Conservation (phyloP, 2,329 filamentous ascomycete genomes). For the Rachicladosporium sp. region DNA sequence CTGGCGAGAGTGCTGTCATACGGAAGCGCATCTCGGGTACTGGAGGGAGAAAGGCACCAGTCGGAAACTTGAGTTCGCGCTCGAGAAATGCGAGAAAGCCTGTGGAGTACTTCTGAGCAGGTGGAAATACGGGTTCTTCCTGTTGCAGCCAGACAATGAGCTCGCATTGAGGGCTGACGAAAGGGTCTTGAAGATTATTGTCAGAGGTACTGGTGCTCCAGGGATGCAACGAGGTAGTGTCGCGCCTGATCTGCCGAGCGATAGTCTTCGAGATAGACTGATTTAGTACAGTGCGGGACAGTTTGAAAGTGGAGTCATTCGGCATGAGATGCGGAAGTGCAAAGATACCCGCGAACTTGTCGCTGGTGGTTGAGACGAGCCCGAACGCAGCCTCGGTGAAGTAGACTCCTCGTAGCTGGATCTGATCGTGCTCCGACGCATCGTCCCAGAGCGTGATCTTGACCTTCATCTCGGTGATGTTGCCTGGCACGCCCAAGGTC, state of each 20-base stretch:
- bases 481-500: slow-evolving; percentile 29
- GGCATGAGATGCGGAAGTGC: slow-evolving; percentile 73
- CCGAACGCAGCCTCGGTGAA: slow-evolving; percentile 70
- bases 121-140: slow-evolving; percentile 13
- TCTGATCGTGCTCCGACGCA: slow-evolving; percentile 58
- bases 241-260: slow-evolving; percentile 50
- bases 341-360: slow-evolving; percentile 86
- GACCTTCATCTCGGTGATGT: slow-evolving; percentile 56
- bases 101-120: slow-evolving; percentile 12
- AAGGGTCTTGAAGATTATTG: slow-evolving; percentile 41
- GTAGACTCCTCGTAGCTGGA: slow-evolving; percentile 73
- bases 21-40: slow-evolving; percentile 45
- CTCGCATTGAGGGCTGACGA: slow-evolving; percentile 67
- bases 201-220: slow-evolving; percentile 60
- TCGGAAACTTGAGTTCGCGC: slow-evolving; percentile 46
- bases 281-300: slow-evolving; percentile 49
- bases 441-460: slow-evolving; percentile 62
- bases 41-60: slow-evolving; percentile 41
- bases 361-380: slow-evolving; percentile 76
- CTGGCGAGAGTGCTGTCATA: slow-evolving; percentile 50
- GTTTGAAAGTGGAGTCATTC: slow-evolving; percentile 38
- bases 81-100: slow-evolving; percentile 41
- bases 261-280: slow-evolving; percentile 58
- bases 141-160: slow-evolving; percentile 78
- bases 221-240: slow-evolving; percentile 45